These are phyloP conservation scores for Penicillium decumbens DNA, from an alignment of 2,329 filamentous ascomycete species.

Conservation along the genomic window DNA sequence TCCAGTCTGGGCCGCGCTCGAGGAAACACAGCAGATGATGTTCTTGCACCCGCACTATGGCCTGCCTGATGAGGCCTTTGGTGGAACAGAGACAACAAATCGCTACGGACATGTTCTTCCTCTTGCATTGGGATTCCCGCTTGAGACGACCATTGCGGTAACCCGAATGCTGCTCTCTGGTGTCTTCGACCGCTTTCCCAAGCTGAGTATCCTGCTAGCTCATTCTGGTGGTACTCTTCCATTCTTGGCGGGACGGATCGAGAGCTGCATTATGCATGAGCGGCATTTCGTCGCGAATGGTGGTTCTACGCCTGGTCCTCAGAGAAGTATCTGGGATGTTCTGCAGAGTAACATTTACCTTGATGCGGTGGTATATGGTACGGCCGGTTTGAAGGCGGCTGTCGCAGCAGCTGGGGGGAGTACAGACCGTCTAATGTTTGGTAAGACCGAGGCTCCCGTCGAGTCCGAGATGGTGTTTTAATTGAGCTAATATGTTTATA, in stretches of 20 bases:
- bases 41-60: constrained; percentile 94
- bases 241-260: constrained; percentile 81
- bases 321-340: constrained; percentile 59
- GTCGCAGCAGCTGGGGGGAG: constrained; percentile 60
- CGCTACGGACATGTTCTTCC: constrained; percentile 83
- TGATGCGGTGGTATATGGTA: constrained; percentile 60
- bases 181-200: constrained; percentile 71
- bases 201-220: constrained; percentile 70
- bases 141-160: constrained; percentile 89
- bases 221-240: constrained; percentile 86
- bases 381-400: constrained; percentile 63
- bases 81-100: constrained; percentile 64
- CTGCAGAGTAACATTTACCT: constrained; percentile 75
- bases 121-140: constrained; percentile 78
- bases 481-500: constrained; percentile 12
- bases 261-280: constrained; percentile 82
- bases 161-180: constrained; percentile 81
- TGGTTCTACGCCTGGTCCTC: constrained; percentile 56
- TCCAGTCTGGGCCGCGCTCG: constrained; percentile 66
- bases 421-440: constrained; percentile 41
- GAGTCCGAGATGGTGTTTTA: background rate
- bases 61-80: constrained; percentile 73
- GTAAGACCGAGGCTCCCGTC: constrained; percentile 18
- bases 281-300: constrained; percentile 65
- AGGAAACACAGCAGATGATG: constrained; percentile 60